Evolutionary conservation across 2,329 filamentous ascomycete genomes (phyloP), one percentile per base, ranked within the genome.

Genomic region (Escovopsis weberi): DNA sequence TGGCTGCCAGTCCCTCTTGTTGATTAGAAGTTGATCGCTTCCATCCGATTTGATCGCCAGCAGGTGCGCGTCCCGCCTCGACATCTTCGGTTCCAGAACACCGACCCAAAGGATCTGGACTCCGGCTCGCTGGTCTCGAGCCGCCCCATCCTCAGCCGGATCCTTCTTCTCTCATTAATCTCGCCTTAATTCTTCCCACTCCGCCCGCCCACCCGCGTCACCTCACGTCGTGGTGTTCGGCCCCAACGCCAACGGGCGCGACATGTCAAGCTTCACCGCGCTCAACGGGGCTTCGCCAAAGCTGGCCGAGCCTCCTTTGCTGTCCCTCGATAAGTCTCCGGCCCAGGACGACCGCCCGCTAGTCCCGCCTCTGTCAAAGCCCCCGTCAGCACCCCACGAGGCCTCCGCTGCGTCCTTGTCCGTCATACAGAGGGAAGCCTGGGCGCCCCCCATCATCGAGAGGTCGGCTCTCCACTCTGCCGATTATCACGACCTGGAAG

Each of bases 251-350:
- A 33, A 33, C 40, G 38, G 34, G 30, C 40, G 19, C 41, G 49
- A 51, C 50, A 74, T 74, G 70, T 64, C 70, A 34, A 57, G 65
- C n/a, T 72, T 72, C 46, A 70, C 63, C 28, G 66, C 68, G 49
- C 64, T 74, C n/a, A 71, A 71, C 47, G 66, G 69, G 49, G 63
- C 59, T 51, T 70, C 67, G 46, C 69, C 66, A 38, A 70, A 65
- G 50, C 54, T 57, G 26, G 52, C 60, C 37, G 66, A 66, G 45
- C 53, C 55, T 23, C 52, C 64, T 18, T 44, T 51, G 32, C 47
- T 55, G 39, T 50, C 49, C 18, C 52, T 56, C 15, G 51, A 59
- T 33, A 60, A 56, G 44, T 52, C 54, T 38, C 44, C 58, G 32
- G 44, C 54, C n/a, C 50, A 55, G 12, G 58, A 61, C 15, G 62